Evolutionary conservation across 2,329 filamentous ascomycete species (phyloP).

Genomic region (Neofusicoccum parvum): DNA sequence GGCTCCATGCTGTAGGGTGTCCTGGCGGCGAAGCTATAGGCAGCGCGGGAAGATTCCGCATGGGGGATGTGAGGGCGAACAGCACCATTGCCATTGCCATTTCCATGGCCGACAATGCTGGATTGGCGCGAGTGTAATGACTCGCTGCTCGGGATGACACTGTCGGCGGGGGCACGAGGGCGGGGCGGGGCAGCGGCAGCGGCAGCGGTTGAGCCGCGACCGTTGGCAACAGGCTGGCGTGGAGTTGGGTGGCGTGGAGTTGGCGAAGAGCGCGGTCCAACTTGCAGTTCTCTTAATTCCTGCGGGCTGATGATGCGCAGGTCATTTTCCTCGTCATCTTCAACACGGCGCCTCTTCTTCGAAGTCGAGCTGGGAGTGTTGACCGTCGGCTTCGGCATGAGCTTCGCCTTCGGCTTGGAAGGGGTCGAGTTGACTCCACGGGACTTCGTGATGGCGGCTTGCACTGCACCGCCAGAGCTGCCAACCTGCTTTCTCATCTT

Average conservation of each 20-base stretch:
- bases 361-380: not conserved
- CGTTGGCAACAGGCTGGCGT: not conserved
- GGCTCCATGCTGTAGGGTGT: not conserved
- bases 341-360: not conserved
- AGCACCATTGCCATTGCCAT: not conserved
- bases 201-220: not conserved
- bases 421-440: not conserved
- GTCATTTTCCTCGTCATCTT: not conserved
- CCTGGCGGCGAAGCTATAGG: not conserved
- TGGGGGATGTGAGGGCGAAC: too few relatives aligned
- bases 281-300: not conserved
- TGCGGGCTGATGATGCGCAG: not conserved
- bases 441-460: not conserved
- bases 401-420: not conserved
- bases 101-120: not conserved
- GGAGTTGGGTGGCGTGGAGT: not conserved
- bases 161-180: not conserved
- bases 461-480: not conserved
- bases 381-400: too few relatives aligned
- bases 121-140: not conserved
- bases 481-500: slow-evolving; percentile 11
- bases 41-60: not conserved
- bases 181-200: not conserved
- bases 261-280: not conserved
- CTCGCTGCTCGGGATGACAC: not conserved